phyloP scores from a whole-genome alignment of 352 stramenopile species.

The Peronospora tabacina region DNA sequence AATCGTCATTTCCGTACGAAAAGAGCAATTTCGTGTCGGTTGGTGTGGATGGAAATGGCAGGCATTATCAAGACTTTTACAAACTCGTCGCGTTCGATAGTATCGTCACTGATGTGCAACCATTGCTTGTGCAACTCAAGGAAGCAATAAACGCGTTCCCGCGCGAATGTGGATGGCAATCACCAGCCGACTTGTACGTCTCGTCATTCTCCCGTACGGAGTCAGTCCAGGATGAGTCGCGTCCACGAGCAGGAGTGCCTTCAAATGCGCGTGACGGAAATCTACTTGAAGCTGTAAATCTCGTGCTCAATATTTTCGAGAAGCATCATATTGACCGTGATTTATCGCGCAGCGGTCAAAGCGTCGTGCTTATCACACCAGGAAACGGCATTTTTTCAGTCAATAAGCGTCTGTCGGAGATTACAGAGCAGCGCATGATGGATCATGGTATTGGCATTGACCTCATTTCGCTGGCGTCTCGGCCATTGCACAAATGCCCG shows the following conservation, averaged over 20 bases:
- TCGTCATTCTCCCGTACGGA: slow-evolving; percentile 24
- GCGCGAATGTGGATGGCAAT: slow-evolving; percentile 55
- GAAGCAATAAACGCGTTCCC: slow-evolving; percentile 71
- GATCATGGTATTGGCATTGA: slow-evolving; percentile 99
- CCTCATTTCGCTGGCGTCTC: slow-evolving; percentile 91
- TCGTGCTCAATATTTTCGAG: slow-evolving; percentile 97
- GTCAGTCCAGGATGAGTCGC: slow-evolving; percentile 8
- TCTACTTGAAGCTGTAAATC: slow-evolving; percentile 96
- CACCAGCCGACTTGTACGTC: slow-evolving; percentile 37
- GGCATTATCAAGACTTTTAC: slow-evolving; percentile 83
- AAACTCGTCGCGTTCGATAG: slow-evolving; percentile 77
- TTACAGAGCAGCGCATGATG: slow-evolving; percentile 99
- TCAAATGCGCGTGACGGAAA: slow-evolving; percentile 87
- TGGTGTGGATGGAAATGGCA: slow-evolving; percentile 64
- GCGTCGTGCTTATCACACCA: slow-evolving; percentile 92
- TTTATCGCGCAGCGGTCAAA: slow-evolving; percentile 92
- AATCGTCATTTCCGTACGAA: slow-evolving; percentile 59
- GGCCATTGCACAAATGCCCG: slow-evolving; percentile 94
- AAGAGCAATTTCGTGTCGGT: slow-evolving; percentile 59
- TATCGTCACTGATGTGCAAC: slow-evolving; percentile 54
- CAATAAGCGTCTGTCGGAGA: slow-evolving; percentile 90
- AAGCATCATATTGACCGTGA: slow-evolving; percentile 98
- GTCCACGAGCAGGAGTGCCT: slow-evolving; percentile 38
- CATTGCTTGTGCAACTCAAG: slow-evolving; percentile 67
- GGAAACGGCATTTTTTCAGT: slow-evolving; percentile 96